A percentile compares a stretch with the other conserved stretches of the same genome.
Conservation (phyloP, 208 protist genomes). For the Blastocrithidia nonstop region DNA sequence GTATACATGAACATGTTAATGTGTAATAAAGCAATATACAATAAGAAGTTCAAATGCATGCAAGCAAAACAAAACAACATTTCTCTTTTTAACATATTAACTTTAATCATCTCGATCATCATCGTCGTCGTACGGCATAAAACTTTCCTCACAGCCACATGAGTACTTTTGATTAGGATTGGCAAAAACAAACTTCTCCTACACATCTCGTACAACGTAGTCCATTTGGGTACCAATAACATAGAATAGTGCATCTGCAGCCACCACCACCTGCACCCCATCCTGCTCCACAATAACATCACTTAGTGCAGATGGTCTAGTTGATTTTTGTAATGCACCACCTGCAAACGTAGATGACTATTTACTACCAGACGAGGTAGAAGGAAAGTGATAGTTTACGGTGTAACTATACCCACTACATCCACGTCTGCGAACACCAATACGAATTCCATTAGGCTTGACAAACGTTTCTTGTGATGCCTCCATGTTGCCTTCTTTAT, state of each 20-base stretch:
- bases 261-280: slow-evolving; percentile 88
- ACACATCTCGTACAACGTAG: slow-evolving; percentile 86
- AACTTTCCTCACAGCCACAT: slow-evolving; percentile 95
- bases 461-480: neutral
- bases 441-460: slow-evolving; percentile 64
- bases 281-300: slow-evolving; percentile 83
- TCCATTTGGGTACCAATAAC: slow-evolving; percentile 96
- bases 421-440: slow-evolving; percentile 88
- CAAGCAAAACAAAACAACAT: neutral
- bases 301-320: slow-evolving; percentile 1
- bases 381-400: slow-evolving; percentile 81
- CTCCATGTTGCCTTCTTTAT: neutral
- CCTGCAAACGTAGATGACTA: neutral
- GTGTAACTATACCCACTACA: slow-evolving; percentile 95
- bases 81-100: neutral
- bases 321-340: neutral
- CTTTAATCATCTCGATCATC: slow-evolving; percentile 27
- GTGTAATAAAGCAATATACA: neutral
- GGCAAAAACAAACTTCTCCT: slow-evolving; percentile 93
- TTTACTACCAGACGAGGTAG: neutral
- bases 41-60: neutral
- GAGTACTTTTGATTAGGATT: slow-evolving; percentile 94
- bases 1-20: no score
- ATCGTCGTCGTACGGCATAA: slow-evolving; percentile 83
- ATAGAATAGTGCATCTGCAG: slow-evolving; percentile 89